phyloP scores from a whole-genome alignment of 148 eudicot species.

The Cornus suecica region DNA sequence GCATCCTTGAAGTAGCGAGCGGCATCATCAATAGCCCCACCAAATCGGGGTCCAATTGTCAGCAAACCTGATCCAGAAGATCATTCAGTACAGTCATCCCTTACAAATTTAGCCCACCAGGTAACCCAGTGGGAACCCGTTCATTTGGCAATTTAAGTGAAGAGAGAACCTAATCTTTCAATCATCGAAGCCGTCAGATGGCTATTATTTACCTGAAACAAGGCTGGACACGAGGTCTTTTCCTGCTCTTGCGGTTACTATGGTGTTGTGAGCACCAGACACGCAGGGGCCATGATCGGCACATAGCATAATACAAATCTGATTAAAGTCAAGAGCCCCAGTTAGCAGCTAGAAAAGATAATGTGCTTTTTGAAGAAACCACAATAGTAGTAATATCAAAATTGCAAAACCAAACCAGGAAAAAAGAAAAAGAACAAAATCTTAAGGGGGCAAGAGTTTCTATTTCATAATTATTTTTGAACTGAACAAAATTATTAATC shows the following conservation, averaged over 20 bases:
- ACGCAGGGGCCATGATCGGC: constrained; percentile 93
- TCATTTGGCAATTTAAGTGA: background rate
- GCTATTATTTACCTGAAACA: constrained; percentile 51
- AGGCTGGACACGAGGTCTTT: constrained; percentile 77
- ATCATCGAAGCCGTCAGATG: background rate
- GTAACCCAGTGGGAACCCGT: background rate
- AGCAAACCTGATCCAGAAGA: constrained; percentile 50
- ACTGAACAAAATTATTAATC: background rate
- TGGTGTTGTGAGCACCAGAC: constrained; percentile 85
- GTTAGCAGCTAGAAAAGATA: background rate
- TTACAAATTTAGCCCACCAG: background rate
- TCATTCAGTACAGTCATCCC: background rate
- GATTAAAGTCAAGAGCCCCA: constrained; percentile 5
- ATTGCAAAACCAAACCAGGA: constrained; percentile 3
- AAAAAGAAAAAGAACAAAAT: too few species aligned
- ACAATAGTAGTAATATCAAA: background rate
- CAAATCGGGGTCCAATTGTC: constrained; percentile 84
- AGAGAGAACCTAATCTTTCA: background rate
- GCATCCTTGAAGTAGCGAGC: constrained; percentile 90
- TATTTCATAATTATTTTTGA: too few species aligned
- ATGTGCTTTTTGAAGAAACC: background rate
- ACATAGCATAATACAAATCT: constrained; percentile 83
- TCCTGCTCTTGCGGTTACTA: constrained; percentile 86
- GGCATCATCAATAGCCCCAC: constrained; percentile 88
- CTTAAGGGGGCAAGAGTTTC: background rate